Base-by-base conservation (phyloP, 1,139 yeast genomes). In the Hansenula lynferdii region DNA sequence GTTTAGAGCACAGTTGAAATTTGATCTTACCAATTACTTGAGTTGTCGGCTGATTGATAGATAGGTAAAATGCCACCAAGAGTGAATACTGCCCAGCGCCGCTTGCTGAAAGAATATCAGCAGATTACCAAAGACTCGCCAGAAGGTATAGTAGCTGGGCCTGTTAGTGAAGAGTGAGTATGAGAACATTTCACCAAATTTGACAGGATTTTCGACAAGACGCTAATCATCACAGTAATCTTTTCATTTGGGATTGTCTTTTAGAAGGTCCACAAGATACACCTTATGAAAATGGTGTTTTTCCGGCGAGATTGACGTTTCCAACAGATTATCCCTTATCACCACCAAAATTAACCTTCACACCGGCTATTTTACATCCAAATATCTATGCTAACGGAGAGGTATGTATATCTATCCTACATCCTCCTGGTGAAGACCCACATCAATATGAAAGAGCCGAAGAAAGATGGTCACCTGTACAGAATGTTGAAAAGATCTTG, bases 401-500 rank as follows among this genome's bases (percentile, higher is more conserved):
- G 21, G 98, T 92, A 8, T 92, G 98, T 62, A 92, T 92, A 40
- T 87, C 96, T 19, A 92, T 92, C 43, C 69, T 92, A 47, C 98
- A 92, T 58, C 80, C 96, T 2, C 96, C 97, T 0, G 98, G 98
- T 11, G 96, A 90, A 54, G 98, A 92, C 61, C 97, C 98, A 20
- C 80, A 89, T 60, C 90, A 84, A 71, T 92, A 92, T 62, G 98
- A 92, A 60, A 64, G 86, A 25, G 96, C 97, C 0, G 94, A 90
- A 48, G 98, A 92, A 62, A 71, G 98, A 48, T 92, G 98, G 98
- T 85, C 95, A 8, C 98, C 98, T 0, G 92, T 92, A 32, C 98
- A 92, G 60, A 85, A 96, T 56, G 90, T 92, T 21, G 98, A 92
- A 64, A 92, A 92, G 73, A 92, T 92, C 43, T 69, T 92, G 46